Percentiles rank a stretch among this genome's conserved stretches.
Conservation (phyloP, 805 yeast species). For the Lipomyces oligophaga region DNA sequence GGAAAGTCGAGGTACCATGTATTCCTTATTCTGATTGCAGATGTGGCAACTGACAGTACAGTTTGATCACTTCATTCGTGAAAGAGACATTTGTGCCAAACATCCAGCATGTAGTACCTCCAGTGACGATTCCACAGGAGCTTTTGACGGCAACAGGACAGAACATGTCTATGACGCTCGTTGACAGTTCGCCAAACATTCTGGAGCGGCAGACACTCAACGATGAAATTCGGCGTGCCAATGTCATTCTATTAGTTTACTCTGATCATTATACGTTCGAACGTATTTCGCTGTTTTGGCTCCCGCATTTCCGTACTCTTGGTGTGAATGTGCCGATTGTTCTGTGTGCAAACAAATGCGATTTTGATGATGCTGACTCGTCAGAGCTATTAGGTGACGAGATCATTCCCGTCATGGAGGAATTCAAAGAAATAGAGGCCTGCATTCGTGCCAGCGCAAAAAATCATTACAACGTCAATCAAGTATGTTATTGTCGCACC, state of each 20-base stretch:
- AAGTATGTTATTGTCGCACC: slow-evolving; percentile 35
- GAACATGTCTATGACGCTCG: slow-evolving; percentile 61
- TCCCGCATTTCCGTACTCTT: slow-evolving; percentile 84
- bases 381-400: slow-evolving; percentile 63
- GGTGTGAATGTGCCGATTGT: slow-evolving; percentile 92
- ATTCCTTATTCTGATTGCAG: no score
- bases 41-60: no score
- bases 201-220: slow-evolving; percentile 60
- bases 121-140: slow-evolving; percentile 76
- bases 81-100: slow-evolving; percentile 74
- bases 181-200: slow-evolving; percentile 66
- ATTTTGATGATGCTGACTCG: slow-evolving; percentile 44
- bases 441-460: slow-evolving; percentile 87
- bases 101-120: slow-evolving; percentile 74
- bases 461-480: slow-evolving; percentile 77
- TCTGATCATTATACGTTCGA: slow-evolving; percentile 94
- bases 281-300: slow-evolving; percentile 87
- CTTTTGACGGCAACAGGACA: slow-evolving; percentile 46
- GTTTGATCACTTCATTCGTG: slow-evolving; percentile 71
- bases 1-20: slow-evolving; percentile 30
- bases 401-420: slow-evolving; percentile 77
- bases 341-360: slow-evolving; percentile 79
- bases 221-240: slow-evolving; percentile 74
- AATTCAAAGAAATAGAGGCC: slow-evolving; percentile 90
- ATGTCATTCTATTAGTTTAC: slow-evolving; percentile 91